Percentiles rank a stretch among this genome's conserved stretches.
These are phyloP conservation scores for Delphinella strobiligena DNA, from an alignment of 2,329 filamentous ascomycete genomes.

Conservation along the genomic window DNA sequence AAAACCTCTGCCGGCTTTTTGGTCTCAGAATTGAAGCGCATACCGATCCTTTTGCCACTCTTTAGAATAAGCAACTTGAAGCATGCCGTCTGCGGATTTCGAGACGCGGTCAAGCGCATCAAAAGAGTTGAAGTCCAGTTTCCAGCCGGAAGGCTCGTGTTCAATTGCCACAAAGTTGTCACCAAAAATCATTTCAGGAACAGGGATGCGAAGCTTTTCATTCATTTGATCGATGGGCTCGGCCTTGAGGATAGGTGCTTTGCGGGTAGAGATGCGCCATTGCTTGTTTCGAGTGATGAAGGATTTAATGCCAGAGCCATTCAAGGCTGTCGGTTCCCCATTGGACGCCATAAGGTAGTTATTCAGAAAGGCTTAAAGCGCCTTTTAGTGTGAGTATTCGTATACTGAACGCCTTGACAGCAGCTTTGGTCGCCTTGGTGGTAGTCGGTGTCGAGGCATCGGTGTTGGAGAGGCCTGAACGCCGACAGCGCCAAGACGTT, in stretches of 20 bases:
- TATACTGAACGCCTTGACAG: too few relatives aligned
- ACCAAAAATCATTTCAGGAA: conserved; percentile 98
- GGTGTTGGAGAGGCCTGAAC: background rate
- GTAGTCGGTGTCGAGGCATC: too few relatives aligned
- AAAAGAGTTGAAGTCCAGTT: conserved; percentile 67
- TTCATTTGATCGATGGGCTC: conserved; percentile 81
- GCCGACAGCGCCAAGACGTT: background rate
- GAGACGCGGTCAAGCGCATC: conserved; percentile 85
- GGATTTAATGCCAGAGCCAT: conserved; percentile 11
- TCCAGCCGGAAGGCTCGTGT: conserved; percentile 66
- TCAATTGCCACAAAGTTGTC: conserved; percentile 74
- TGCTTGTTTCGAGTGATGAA: conserved; percentile 16
- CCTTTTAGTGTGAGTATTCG: too few relatives aligned
- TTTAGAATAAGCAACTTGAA: conserved; percentile 84
- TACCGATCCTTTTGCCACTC: conserved; percentile 68
- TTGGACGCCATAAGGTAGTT: conserved; percentile 40
- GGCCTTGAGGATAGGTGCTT: conserved; percentile 88
- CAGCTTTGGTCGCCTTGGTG: too few relatives aligned
- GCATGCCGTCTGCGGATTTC: conserved; percentile 83
- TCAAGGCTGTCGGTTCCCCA: conserved; percentile 1
- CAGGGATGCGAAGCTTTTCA: conserved; percentile 64
- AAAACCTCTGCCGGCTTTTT: conserved; percentile 3
- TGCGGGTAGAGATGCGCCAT: conserved; percentile 58
- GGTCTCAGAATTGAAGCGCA: conserved; percentile 29
- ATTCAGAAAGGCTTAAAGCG: too few relatives aligned